phyloP scores from a whole-genome alignment of 768 basidiomycete genomes.

The Hygrophorus pudorinus region DNA sequence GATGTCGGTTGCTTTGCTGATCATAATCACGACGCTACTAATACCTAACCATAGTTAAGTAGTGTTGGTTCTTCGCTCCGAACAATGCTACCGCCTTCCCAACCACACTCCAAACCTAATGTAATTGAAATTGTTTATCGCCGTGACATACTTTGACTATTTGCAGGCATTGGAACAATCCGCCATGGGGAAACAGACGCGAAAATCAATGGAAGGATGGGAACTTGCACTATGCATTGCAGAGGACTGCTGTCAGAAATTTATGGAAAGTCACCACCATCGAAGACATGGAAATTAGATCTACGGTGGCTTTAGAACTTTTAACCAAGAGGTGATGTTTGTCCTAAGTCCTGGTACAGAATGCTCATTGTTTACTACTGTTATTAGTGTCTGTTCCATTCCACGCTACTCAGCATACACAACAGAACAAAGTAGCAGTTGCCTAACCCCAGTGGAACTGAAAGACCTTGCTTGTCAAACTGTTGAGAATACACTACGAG shows the following conservation, averaged over 20 bases:
- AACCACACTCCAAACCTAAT: neutral
- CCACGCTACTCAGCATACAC: too few species aligned
- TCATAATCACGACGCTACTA: constrained; percentile 1
- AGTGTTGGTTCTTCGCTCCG: neutral
- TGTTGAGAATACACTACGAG: too few species aligned
- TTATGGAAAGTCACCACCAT: constrained; percentile 8
- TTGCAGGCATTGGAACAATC: constrained; percentile 3
- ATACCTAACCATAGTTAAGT: constrained; percentile 1
- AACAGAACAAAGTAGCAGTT: too few species aligned
- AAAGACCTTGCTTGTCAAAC: too few species aligned
- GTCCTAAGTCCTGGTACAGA: constrained; percentile 6
- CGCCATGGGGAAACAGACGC: constrained; percentile 1
- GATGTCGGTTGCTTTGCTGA: constrained; percentile 3
- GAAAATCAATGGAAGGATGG: constrained; percentile 9
- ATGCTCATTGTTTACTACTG: constrained; percentile 9
- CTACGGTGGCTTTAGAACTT: constrained; percentile 11
- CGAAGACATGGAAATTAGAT: constrained; percentile 10
- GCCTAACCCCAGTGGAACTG: too few species aligned
- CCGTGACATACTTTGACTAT: constrained; percentile 3
- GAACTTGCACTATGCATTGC: constrained; percentile 11
- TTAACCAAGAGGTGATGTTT: constrained; percentile 11
- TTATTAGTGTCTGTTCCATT: constrained; percentile 12
- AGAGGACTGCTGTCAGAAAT: constrained; percentile 10
- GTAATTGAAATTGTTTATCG: neutral
- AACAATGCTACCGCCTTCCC: constrained; percentile 1